Evolutionary conservation across 305 asterid genomes (phyloP).

Genomic region (Andrographis paniculata): DNA sequence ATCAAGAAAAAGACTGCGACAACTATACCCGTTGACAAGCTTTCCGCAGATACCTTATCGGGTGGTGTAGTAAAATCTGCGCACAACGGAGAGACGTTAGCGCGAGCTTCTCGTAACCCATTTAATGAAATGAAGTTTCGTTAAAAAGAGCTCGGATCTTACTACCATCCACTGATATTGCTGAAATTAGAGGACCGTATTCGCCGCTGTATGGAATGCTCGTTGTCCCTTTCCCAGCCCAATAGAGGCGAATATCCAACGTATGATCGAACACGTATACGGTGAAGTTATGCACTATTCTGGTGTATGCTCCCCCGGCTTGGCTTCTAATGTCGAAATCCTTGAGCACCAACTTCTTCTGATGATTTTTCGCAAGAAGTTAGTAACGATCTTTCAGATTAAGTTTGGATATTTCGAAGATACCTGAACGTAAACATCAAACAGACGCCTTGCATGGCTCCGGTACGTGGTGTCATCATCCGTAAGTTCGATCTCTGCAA

Average conservation of each 20-base stretch:
- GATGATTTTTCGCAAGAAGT: conserved; percentile 30
- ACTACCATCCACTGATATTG: conserved; percentile 85
- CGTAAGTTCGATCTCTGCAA: conserved; percentile 70
- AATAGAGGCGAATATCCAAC: conserved; percentile 50
- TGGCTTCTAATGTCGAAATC: conserved; percentile 48
- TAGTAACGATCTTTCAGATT: too few relatives aligned
- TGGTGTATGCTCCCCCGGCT: conserved; percentile 57
- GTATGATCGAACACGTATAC: conserved; percentile 38
- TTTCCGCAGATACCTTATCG: conserved; percentile 25
- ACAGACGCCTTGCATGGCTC: conserved; percentile 70
- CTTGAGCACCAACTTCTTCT: conserved; percentile 40
- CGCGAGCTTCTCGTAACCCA: too few relatives aligned
- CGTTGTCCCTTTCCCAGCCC: conserved; percentile 87
- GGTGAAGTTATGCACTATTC: conserved; percentile 17
- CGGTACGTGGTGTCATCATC: conserved; percentile 24
- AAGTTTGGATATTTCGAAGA: too few relatives aligned
- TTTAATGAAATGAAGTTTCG: too few relatives aligned
- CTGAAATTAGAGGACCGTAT: conserved; percentile 89
- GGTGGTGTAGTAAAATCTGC: conserved; percentile 35
- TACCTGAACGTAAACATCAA: conserved; percentile 40
- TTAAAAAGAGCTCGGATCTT: conserved; percentile 18
- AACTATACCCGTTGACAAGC: conserved; percentile 42
- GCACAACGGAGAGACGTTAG: conserved; percentile 12
- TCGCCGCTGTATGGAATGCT: conserved; percentile 79
- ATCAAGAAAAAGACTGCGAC: conserved; percentile 22